A percentile compares a stretch with the other conserved stretches of the same genome.
phyloP scores from a whole-genome alignment of 495 filamentous ascomycete genomes.

The Trichoderma parareesei region DNA sequence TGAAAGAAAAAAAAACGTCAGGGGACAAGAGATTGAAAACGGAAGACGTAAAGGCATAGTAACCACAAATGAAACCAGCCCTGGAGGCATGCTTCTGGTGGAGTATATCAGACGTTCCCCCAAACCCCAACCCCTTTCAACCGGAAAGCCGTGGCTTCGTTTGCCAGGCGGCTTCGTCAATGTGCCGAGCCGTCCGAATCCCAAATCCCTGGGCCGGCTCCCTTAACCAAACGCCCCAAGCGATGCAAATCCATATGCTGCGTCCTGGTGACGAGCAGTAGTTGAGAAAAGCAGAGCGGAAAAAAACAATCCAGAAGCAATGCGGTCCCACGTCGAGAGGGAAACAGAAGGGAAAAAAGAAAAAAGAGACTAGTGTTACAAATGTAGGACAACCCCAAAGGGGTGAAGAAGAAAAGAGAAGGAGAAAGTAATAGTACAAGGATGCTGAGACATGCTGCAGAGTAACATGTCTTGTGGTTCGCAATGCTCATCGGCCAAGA shows the following conservation, averaged over 20 bases:
- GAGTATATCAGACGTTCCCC: background rate
- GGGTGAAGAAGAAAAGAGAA: background rate
- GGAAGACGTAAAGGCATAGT: background rate
- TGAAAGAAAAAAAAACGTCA: background rate
- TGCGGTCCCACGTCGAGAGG: background rate
- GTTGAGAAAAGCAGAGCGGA: background rate
- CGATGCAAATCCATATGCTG: background rate
- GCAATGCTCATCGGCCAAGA: background rate
- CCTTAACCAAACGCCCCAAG: slow-evolving; percentile 5
- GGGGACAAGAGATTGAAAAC: background rate
- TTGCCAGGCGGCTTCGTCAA: background rate
- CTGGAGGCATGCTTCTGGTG: background rate
- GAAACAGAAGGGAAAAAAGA: slow-evolving; percentile 1
- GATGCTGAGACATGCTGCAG: background rate
- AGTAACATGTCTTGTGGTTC: background rate
- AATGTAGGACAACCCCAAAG: background rate
- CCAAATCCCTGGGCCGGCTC: background rate
- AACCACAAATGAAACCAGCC: background rate
- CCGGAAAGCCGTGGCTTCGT: background rate
- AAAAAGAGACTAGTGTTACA: background rate
- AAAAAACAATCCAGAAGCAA: too few relatives aligned
- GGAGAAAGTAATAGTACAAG: background rate
- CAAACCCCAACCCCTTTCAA: background rate
- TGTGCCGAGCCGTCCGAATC: background rate
- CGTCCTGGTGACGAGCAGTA: background rate